These are phyloP conservation scores for Zygnema circumcarinatum DNA, from an alignment of 139 green algal genomes.

Conservation along the genomic window DNA sequence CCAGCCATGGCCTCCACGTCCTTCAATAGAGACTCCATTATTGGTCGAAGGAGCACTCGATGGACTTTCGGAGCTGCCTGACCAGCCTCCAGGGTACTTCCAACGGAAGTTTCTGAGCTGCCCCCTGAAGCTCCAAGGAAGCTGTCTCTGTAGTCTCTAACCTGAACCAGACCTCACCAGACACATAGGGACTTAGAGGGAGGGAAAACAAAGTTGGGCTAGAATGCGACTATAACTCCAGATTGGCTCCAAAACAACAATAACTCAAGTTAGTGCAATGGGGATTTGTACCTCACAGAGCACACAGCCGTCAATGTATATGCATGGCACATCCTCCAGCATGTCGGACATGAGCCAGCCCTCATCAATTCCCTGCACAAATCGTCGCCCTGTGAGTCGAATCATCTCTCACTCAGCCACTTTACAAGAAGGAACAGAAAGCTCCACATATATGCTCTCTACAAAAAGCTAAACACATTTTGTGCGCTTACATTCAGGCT, in stretches of 20 bases:
- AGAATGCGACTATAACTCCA: slow-evolving; percentile 10
- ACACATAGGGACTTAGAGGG: not conserved
- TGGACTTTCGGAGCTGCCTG: slow-evolving; percentile 45
- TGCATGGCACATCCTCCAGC: slow-evolving; percentile 49
- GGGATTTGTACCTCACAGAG: slow-evolving; percentile 51
- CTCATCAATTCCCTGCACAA: slow-evolving; percentile 47
- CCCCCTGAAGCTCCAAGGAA: too few relatives aligned
- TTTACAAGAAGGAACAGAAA: not conserved
- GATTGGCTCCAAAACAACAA: not conserved
- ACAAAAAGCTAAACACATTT: not conserved
- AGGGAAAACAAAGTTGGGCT: not conserved
- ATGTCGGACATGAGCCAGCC: slow-evolving; percentile 40
- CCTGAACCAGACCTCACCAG: slow-evolving; percentile 3
- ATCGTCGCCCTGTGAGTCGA: not conserved
- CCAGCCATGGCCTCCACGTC: slow-evolving; percentile 48
- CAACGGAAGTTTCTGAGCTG: not conserved
- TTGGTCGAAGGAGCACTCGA: slow-evolving; percentile 33
- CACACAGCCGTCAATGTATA: slow-evolving; percentile 46
- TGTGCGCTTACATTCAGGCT: not conserved
- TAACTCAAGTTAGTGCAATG: too few relatives aligned
- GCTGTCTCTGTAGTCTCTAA: slow-evolving; percentile 45
- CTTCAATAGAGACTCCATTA: slow-evolving; percentile 39
- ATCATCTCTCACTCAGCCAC: not conserved
- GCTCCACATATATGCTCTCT: not conserved
- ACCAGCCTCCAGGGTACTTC: not conserved